A percentile compares a stretch with the other conserved stretches of the same genome.
phyloP scores from a whole-genome alignment of 192 early-diverging fungal species.

The Gigaspora rosea region DNA sequence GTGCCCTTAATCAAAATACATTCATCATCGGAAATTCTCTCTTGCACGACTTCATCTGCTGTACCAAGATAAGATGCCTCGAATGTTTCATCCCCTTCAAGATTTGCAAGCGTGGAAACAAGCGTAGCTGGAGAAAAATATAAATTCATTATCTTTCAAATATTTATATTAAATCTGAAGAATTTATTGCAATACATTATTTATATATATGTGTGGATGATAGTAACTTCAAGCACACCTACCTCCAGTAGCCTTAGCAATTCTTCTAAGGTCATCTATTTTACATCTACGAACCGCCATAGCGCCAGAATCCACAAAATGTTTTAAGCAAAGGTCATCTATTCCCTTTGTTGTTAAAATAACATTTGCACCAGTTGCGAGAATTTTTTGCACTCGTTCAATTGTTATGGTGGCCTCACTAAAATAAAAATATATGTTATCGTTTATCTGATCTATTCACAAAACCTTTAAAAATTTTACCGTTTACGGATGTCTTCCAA shows the following conservation, averaged over 20 bases:
- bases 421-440: not conserved
- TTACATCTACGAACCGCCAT: conserved; percentile 95
- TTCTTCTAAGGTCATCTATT: conserved; percentile 96
- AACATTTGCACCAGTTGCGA: conserved; percentile 94
- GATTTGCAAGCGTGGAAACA: conserved; percentile 91
- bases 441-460: not conserved
- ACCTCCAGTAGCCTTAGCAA: conserved; percentile 97
- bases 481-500: conserved; percentile 93
- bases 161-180: not conserved
- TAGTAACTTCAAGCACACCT: not conserved
- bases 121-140: conserved; percentile 67
- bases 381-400: conserved; percentile 94
- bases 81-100: conserved; percentile 98
- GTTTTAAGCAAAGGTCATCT: conserved; percentile 97
- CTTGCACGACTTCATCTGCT: conserved; percentile 96
- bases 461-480: conserved; percentile 38
- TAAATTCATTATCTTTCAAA: not conserved
- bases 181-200: not conserved
- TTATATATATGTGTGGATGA: not conserved
- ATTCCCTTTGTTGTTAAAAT: conserved; percentile 98
- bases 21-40: conserved; percentile 97
- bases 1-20: conserved; percentile 95
- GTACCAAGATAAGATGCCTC: conserved; percentile 86
- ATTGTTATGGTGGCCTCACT: conserved; percentile 96
- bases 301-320: conserved; percentile 97